Evolutionary conservation across 345 rosid species (phyloP).

Genomic region (Euphorbia tirucalli): DNA sequence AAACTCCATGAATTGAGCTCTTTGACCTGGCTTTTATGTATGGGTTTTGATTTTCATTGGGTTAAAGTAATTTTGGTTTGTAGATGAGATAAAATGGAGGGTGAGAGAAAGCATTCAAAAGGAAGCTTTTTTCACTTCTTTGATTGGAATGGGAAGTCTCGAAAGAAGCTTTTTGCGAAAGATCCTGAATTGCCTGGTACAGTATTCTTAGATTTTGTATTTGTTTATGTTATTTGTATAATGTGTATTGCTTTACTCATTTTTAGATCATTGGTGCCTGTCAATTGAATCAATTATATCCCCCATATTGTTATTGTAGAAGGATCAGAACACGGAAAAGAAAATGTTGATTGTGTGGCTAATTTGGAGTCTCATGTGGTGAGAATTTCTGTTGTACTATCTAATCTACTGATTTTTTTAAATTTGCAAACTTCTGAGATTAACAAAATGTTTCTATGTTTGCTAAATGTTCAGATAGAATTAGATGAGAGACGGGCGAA

Average conservation of each 20-base stretch:
- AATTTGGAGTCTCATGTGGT: constrained; percentile 41
- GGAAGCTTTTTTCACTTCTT: constrained; percentile 71
- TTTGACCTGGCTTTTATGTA: neutral
- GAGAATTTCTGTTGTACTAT: constrained; percentile 21
- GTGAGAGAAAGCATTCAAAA: constrained; percentile 61
- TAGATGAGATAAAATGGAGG: constrained; percentile 57
- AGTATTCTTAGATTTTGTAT: neutral
- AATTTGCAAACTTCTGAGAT: neutral
- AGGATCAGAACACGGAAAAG: constrained; percentile 45
- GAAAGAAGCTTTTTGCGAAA: constrained; percentile 65
- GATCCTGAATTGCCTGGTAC: constrained; percentile 46
- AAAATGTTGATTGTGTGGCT: constrained; percentile 29
- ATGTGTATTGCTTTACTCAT: neutral
- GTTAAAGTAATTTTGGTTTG: constrained; percentile 21
- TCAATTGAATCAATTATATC: neutral
- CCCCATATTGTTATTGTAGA: constrained; percentile 27
- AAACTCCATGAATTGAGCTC: neutral
- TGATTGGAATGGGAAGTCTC: constrained; percentile 86
- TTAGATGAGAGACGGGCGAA: constrained; percentile 42
- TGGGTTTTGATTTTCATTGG: constrained; percentile 7
- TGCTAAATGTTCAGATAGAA: constrained; percentile 39
- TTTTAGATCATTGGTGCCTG: neutral
- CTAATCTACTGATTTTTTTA: constrained; percentile 8
- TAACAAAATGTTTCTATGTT: constrained; percentile 16
- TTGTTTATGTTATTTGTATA: neutral